Base-by-base conservation (phyloP, 129 eudicot species). In the Centrapalus pauciflorus region DNA sequence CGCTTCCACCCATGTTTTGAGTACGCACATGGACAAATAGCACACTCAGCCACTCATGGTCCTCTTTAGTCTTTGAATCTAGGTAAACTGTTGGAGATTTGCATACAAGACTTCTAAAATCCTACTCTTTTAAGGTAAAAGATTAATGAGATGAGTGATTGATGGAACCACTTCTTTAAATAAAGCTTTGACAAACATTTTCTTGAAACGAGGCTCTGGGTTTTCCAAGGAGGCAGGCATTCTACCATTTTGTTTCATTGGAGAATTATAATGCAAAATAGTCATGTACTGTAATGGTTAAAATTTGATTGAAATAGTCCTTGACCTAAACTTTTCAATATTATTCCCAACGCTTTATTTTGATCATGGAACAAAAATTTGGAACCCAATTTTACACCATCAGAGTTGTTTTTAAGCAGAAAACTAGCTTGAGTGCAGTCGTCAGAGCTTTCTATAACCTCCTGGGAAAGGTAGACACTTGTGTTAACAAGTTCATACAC, bases 1-100 rank as follows among this genome's bases (percentile, higher is more conserved):
- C 29, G n/a, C n/a, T n/a, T n/a, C n/a, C n/a, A n/a, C 13, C 0
- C 68, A 7, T 24, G 25, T 63, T 45, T 40, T 12, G 4, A 65
- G 33, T 52, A 66, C 19, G 27, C 46, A 24, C 72, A 23, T 49
- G 72, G 41, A 65, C 29, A 29, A 40, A 41, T 63, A 13, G 20
- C 27, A 14, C 5, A 40, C 12, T 38, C 46, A 11, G 6, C 17
- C 5, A 40, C n/a, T n/a, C 38, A 63, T 13, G 55, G 6, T 41
- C 13, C 27, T 16, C 13, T 63, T 14, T 24, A 19, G 35, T 26
- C n/a, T 26, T 8, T 38, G 37, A 11, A 6, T 12, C 48, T 40
- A 13, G 67, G 30, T 21, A 35, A 33, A 21, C 4, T 61, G 10
- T 35, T 61, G 29, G 0, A 14, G 17, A 41, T 33, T 13, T 60